These are phyloP conservation scores for Conticribra weissflogii DNA, from an alignment of 108 stramenopile genomes.

Conservation along the genomic window DNA sequence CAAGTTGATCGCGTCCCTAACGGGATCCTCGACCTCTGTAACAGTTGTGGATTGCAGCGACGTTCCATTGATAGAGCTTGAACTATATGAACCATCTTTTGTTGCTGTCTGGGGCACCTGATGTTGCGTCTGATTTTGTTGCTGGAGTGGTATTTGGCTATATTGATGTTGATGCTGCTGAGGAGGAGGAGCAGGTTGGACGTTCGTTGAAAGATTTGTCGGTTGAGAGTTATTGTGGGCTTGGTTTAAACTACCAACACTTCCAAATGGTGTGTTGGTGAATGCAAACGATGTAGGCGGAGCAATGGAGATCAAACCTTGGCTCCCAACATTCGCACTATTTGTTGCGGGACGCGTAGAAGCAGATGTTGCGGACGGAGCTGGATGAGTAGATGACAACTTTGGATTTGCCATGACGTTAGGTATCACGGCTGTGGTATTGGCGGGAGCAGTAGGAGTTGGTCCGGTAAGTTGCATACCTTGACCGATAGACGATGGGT, in stretches of 20 bases:
- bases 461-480: background rate
- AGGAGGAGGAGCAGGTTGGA: background rate
- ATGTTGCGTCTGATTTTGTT: background rate
- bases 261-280: background rate
- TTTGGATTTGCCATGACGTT: no score
- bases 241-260: background rate
- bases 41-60: background rate
- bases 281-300: constrained; percentile 1
- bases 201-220: background rate
- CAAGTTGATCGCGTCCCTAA: constrained; percentile 10
- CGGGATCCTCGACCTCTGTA: background rate
- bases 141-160: background rate
- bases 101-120: background rate
- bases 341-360: background rate
- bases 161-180: background rate
- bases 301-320: background rate
- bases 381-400: no score
- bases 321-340: background rate
- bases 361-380: no score
- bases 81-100: background rate
- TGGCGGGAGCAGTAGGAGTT: background rate
- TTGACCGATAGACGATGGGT: background rate
- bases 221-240: background rate
- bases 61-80: background rate
- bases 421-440: no score